Base-by-base conservation (phyloP, 192 early-diverging fungal species). In the Gamsiella multidivaricata region DNA sequence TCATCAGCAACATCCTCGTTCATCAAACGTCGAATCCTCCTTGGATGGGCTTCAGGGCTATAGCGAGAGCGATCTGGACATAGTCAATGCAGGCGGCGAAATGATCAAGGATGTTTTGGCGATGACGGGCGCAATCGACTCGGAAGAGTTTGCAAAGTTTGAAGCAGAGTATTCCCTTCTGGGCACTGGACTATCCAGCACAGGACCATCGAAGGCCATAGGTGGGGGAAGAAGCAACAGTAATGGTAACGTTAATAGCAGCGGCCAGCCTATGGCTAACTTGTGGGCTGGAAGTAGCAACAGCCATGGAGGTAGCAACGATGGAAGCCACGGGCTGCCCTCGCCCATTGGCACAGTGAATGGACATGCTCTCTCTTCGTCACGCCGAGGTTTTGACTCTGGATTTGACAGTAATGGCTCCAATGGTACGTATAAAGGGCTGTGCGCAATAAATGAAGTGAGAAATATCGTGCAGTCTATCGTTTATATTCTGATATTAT, bases 51-150 rank as follows among this genome's bases (percentile, higher is more conserved):
- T 57, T 25, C 37, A 64, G 25, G 61, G 60, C 6, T 63, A 59
- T 54, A 39, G 54, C 22, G 54, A 58, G 14, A 26, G 20, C 22
- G 74, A 78, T 14, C 26, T 78, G 58, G 74, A 78, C 43, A 58
- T 76, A 32, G 73, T 56, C 14, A 69, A 78, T 28, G 65, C 65
- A 6, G 74, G 66, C 0, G 74, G 51, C 12, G 74, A 78, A 43
- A 69, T 78, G 74, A 68, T 78, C 60, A 76, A 69, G 31, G 74
- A 78, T 37, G 74, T 69, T 1, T 39, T 78, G 17, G 74, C 74
- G 5, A 75, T 75, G 71, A 75, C 71, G 5, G 71, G 71, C 3
- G 71, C 58, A 17, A 61, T 68, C 15, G 74, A 68, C 42, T 64
- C 65, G 3, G 74, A 78, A 22, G 74, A 78, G 47, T 69, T 78